phyloP scores from a whole-genome alignment of 148 eudicot genomes.

The Tetragonia tetragonoides region DNA sequence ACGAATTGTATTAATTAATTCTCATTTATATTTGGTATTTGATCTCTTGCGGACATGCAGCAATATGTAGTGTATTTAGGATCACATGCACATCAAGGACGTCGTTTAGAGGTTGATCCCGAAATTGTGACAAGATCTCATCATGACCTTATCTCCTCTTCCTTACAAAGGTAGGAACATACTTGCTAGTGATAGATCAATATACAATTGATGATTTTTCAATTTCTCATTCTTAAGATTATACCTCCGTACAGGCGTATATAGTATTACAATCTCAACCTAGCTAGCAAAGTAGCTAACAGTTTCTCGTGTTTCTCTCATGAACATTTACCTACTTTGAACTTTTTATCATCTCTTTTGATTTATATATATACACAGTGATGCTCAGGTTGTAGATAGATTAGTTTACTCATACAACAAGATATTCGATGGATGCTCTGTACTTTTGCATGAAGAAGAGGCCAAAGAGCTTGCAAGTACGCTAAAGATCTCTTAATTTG shows the following conservation, averaged over 20 bases:
- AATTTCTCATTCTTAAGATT: no score
- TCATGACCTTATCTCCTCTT: background rate
- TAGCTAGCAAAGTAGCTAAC: no score
- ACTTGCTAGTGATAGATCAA: no score
- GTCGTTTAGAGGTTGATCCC: background rate
- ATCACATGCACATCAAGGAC: background rate
- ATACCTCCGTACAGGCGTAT: no score
- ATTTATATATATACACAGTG: background rate
- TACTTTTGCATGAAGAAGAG: conserved; percentile 3
- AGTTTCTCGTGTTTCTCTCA: no score
- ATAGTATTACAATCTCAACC: no score
- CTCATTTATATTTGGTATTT: no score
- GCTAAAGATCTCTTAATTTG: background rate
- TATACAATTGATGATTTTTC: no score
- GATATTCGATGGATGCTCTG: conserved; percentile 15
- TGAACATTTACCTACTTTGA: no score
- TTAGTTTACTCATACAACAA: conserved; percentile 19
- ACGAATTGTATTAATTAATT: no score
- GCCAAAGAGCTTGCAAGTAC: conserved; percentile 14
- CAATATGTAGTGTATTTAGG: conserved; percentile 16
- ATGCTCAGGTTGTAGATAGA: conserved; percentile 6
- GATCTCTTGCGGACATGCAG: background rate
- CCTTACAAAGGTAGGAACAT: conserved; percentile 5
- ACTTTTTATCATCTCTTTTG: background rate
- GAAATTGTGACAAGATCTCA: background rate